Evolutionary conservation across 2,329 filamentous ascomycete genomes (phyloP).

Genomic region (Podosphaera fusca): DNA sequence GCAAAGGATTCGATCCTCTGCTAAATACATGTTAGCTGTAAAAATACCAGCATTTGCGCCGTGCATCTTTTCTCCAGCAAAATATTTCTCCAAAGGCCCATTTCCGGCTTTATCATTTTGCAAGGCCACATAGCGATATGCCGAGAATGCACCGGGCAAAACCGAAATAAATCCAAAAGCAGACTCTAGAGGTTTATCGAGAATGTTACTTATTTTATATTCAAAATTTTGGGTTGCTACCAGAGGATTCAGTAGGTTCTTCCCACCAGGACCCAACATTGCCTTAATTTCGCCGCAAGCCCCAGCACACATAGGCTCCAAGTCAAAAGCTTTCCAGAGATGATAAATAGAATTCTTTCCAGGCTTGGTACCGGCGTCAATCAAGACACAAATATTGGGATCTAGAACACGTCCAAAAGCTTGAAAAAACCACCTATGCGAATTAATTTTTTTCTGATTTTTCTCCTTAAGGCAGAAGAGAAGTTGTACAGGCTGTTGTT

Average conservation of each 20-base stretch:
- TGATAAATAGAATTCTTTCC: slow-evolving; percentile 92
- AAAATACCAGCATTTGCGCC: slow-evolving; percentile 76
- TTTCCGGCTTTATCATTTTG: slow-evolving; percentile 93
- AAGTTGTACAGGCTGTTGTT: slow-evolving; percentile 81
- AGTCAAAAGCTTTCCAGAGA: slow-evolving; percentile 93
- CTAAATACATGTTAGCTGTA: slow-evolving; percentile 97
- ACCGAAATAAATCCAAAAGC: slow-evolving; percentile 96
- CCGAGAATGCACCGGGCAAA: slow-evolving; percentile 91
- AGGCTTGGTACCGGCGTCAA: slow-evolving; percentile 89
- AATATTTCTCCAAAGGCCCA: slow-evolving; percentile 89
- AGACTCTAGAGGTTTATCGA: slow-evolving; percentile 92
- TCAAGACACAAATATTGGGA: slow-evolving; percentile 86
- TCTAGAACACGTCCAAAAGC: slow-evolving; percentile 82
- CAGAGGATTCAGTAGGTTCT: slow-evolving; percentile 75
- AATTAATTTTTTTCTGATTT: slow-evolving; percentile 99
- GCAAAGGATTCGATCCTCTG: slow-evolving; percentile 94
- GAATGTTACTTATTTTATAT: slow-evolving; percentile 99
- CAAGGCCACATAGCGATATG: slow-evolving; percentile 79
- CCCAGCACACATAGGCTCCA: slow-evolving; percentile 92
- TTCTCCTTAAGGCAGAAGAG: slow-evolving; percentile 98
- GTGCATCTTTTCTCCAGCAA: slow-evolving; percentile 89
- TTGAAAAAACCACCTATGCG: slow-evolving; percentile 96
- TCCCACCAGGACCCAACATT: slow-evolving; percentile 68
- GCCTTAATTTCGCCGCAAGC: slow-evolving; percentile 98
- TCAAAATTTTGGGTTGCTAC: slow-evolving; percentile 97